These are phyloP conservation scores for Brasenia schreberi DNA, from an alignment of 164 flowering plant genomes.

Conservation along the genomic window DNA sequence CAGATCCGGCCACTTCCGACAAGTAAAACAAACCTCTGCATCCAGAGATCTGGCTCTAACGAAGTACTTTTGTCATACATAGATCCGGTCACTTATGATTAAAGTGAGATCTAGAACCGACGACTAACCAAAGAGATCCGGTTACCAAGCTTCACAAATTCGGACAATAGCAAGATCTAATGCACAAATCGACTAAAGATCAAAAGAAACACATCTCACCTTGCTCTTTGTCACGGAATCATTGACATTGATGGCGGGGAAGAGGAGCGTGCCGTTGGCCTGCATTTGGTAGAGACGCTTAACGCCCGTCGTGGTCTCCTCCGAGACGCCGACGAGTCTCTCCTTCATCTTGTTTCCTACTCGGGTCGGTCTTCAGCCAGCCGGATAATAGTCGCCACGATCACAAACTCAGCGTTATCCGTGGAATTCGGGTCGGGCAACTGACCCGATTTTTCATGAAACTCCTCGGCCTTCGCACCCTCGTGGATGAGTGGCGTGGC, in stretches of 20 bases:
- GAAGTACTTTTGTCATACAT: no score
- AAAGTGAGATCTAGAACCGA: no score
- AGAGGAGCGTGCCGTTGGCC: slow-evolving; percentile 14
- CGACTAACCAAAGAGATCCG: no score
- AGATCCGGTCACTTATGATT: no score
- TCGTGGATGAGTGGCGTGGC: slow-evolving; percentile 20
- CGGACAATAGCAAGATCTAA: no score
- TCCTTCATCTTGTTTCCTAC: slow-evolving; percentile 26
- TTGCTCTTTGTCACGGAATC: slow-evolving; percentile 23
- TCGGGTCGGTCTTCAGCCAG: slow-evolving; percentile 23
- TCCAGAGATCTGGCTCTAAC: no score
- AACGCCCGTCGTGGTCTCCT: slow-evolving; percentile 29
- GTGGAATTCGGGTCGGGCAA: slow-evolving; percentile 30
- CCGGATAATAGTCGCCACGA: slow-evolving; percentile 23
- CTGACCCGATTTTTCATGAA: slow-evolving; percentile 14
- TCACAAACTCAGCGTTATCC: slow-evolving; percentile 32
- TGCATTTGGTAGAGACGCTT: slow-evolving; percentile 28
- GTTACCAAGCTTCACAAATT: no score
- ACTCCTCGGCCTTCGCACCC: slow-evolving; percentile 22
- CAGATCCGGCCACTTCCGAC: no score
- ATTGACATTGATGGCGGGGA: slow-evolving; percentile 20
- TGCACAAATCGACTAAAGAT: neutral
- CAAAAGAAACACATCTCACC: slow-evolving; percentile 4
- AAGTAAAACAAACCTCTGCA: no score
- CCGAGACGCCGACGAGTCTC: slow-evolving; percentile 24